A percentile compares a stretch with the other conserved stretches of the same genome.
Evolutionary conservation across 257 asterid species (phyloP).

Genomic region (Thymus quinquecostatus): DNA sequence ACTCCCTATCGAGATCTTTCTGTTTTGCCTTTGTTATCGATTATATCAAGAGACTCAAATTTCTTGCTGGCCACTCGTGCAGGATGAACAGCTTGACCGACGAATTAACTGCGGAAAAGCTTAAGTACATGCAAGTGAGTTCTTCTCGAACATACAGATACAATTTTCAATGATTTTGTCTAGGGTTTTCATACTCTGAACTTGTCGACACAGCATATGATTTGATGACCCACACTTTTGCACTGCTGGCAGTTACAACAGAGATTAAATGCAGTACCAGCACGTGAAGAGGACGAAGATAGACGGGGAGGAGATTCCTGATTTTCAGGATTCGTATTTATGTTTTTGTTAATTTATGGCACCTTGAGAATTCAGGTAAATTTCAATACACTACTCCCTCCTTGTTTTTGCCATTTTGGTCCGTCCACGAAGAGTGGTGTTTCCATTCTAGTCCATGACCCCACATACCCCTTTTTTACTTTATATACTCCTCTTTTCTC

Average conservation of each 20-base stretch:
- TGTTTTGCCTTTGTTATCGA: not conserved
- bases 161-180: not conserved
- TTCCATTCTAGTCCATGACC: no score
- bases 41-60: slow-evolving; percentile 30
- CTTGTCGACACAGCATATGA: not conserved
- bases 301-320: slow-evolving; percentile 65
- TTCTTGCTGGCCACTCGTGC: slow-evolving; percentile 35
- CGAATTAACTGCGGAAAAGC: slow-evolving; percentile 77
- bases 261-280: slow-evolving; percentile 54
- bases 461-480: no score
- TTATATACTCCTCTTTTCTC: no score
- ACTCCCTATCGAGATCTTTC: not conserved
- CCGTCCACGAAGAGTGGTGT: no score
- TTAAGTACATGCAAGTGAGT: slow-evolving; percentile 79
- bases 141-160: slow-evolving; percentile 9
- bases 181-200: not conserved
- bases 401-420: no score
- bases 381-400: not conserved
- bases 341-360: slow-evolving; percentile 37
- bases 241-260: slow-evolving; percentile 75
- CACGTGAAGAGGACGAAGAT: slow-evolving; percentile 65
- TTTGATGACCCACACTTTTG: slow-evolving; percentile 18
- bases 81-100: slow-evolving; percentile 87
- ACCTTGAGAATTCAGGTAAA: slow-evolving; percentile 60
- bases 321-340: slow-evolving; percentile 33